These are phyloP conservation scores for Royoungia palumana DNA, from an alignment of 768 basidiomycete genomes.

Conservation along the genomic window DNA sequence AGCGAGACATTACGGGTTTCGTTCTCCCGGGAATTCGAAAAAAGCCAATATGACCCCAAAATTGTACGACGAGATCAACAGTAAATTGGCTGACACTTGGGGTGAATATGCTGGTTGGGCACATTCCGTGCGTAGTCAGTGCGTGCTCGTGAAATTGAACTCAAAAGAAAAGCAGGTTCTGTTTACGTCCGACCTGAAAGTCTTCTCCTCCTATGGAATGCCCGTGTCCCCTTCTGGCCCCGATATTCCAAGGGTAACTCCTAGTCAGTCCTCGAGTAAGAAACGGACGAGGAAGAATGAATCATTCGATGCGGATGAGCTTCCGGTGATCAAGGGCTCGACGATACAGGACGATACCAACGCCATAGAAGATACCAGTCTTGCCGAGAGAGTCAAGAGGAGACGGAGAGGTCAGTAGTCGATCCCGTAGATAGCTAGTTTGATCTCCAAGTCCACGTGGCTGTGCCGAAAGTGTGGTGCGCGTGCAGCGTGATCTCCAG, in stretches of 20 bases:
- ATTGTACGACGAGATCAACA: conserved; percentile 69
- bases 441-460: too few species aligned
- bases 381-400: conserved; percentile 44
- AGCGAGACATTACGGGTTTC: conserved; percentile 69
- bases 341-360: neutral
- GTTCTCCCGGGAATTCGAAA: conserved; percentile 35
- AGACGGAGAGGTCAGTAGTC: conserved; percentile 23
- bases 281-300: conserved; percentile 27
- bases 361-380: conserved; percentile 14
- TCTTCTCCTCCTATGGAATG: conserved; percentile 60
- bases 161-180: conserved; percentile 46
- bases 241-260: conserved; percentile 28
- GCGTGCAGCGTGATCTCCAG: neutral
- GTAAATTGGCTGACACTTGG: conserved; percentile 64
- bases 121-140: conserved; percentile 57
- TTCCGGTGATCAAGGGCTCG: conserved; percentile 2
- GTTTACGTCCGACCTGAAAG: conserved; percentile 71
- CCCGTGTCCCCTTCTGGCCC: conserved; percentile 20
- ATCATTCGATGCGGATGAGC: conserved; percentile 4
- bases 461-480: conserved; percentile 7
- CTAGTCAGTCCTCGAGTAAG: conserved; percentile 33
- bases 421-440: too few species aligned
- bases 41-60: conserved; percentile 71
- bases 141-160: neutral
- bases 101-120: conserved; percentile 89